Evolutionary conservation across 2,329 filamentous ascomycete genomes (phyloP), one percentile per base, ranked within the genome.

Genomic region (Aspergillus clavatus): DNA sequence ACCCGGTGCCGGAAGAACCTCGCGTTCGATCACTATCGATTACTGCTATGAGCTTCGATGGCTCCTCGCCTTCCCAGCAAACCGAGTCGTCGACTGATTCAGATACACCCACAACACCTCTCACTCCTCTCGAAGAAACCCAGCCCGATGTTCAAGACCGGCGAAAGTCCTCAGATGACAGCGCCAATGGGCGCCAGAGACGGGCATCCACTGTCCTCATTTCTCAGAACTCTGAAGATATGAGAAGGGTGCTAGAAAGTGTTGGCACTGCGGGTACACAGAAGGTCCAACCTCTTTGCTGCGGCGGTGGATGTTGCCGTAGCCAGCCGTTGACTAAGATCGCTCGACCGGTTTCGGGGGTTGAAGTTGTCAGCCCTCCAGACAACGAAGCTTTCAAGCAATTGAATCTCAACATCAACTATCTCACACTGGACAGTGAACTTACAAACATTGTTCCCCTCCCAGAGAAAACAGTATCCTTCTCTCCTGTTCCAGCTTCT

Each of bases 371-470:
- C 42, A 66, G 70, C 27, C 64, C 74, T 2, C 90, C 91, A 1
- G 82, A 93, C 65, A 97, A 95, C 59, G 79, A 84, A 48, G 93
- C 93, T 12, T 98, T 87, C 72, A 78, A 81, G 45, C 87, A 84
- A 48, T 77, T 98, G 39, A 76, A 83, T 42, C 77, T 97, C 55
- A 86, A 84, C 57, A 77, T 97, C 48, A 82, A 82, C 46, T 78
- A 83, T 24, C 81, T 97, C 42, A 86, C 84, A 5, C 69, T 82
- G 48, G 76, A 82, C 50, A 87, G 82, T 40, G 74, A 78, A 14
- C 74, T 97, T 50, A 88, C 83, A 31, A 83, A 82, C 55, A 71
- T 90, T 19, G 75, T 80, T 43, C 81, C 86, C 6, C 64, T 95
- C 39, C 89, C 90, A 1, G 79, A 84, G 43, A 83, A 87, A 68